Conservation (phyloP, 2,329 filamentous ascomycete species). For the Pseudogymnoascus sp. region DNA sequence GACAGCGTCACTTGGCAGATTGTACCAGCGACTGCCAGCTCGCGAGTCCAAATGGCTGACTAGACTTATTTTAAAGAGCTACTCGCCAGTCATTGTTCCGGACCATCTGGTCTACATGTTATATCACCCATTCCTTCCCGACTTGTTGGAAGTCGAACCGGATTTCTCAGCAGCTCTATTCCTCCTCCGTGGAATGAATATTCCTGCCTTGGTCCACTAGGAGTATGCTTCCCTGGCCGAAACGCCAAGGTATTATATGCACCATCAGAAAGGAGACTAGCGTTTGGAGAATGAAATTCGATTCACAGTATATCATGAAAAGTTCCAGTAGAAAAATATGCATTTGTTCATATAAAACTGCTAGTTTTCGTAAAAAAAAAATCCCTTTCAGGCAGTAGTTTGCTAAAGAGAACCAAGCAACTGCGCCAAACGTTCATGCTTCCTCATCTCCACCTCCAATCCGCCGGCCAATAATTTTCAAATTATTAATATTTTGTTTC, state of each 20-base stretch:
- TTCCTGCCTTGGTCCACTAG: neutral
- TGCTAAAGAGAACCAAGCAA: neutral
- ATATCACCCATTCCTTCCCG: constrained; percentile 7
- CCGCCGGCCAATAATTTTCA: neutral
- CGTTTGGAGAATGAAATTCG: no score
- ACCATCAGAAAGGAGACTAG: neutral
- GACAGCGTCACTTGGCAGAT: constrained; percentile 42
- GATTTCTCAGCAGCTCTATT: constrained; percentile 10
- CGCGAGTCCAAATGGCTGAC: constrained; percentile 83
- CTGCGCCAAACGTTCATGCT: constrained; percentile 1
- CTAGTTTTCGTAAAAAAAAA: neutral
- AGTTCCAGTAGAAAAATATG: neutral
- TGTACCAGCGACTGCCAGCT: constrained; percentile 57
- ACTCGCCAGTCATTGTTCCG: constrained; percentile 61
- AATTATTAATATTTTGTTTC: neutral
- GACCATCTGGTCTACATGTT: constrained; percentile 30
- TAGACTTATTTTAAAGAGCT: constrained; percentile 70
- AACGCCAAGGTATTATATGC: neutral
- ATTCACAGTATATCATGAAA: no score
- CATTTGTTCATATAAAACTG: neutral
- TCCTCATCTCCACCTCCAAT: neutral
- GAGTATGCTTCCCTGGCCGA: neutral
- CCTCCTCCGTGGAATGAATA: neutral
- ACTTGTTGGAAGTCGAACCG: neutral
- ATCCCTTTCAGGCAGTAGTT: neutral